These are phyloP conservation scores for Xylaria sp. DNA, from an alignment of 2,329 filamentous ascomycete species.

Conservation along the genomic window DNA sequence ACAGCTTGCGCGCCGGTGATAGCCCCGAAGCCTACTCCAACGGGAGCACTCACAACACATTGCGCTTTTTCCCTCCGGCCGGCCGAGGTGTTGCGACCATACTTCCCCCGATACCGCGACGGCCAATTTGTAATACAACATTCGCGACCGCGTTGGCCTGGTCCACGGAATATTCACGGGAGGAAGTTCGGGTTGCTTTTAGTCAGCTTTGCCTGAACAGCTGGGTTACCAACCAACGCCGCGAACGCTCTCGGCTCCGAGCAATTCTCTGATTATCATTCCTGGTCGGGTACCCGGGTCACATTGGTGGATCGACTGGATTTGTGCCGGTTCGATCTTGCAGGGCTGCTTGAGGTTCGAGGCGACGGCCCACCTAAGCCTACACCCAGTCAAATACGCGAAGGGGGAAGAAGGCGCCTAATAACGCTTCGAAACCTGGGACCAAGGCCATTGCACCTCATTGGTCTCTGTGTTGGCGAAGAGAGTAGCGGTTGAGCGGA, in stretches of 20 bases:
- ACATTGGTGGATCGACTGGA: conserved; percentile 8
- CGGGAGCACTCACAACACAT: not conserved
- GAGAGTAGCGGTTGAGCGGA: conserved; percentile 6
- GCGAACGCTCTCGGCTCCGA: conserved; percentile 4
- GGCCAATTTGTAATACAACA: conserved; percentile 1
- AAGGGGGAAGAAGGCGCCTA: not conserved
- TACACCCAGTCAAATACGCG: not conserved
- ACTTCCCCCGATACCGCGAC: not conserved
- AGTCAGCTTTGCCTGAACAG: conserved; percentile 9
- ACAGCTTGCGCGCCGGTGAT: conserved; percentile 12
- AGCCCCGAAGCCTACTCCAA: conserved; percentile 2
- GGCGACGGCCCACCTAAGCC: not conserved
- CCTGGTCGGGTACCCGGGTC: conserved; percentile 5
- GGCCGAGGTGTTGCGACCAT: not conserved
- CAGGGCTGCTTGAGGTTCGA: conserved; percentile 7
- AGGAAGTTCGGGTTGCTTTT: conserved; percentile 1
- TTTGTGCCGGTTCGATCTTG: conserved; percentile 4
- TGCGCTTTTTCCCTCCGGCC: not conserved
- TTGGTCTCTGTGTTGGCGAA: conserved; percentile 9
- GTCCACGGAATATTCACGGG: not conserved
- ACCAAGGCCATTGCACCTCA: conserved; percentile 4
- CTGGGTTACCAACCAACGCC: conserved; percentile 6
- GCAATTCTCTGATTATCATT: conserved; percentile 5
- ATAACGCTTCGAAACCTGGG: not conserved
- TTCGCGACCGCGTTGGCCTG: conserved; percentile 1